Base-by-base conservation (phyloP, 768 basidiomycete species). In the Cubamyces lactineus region DNA sequence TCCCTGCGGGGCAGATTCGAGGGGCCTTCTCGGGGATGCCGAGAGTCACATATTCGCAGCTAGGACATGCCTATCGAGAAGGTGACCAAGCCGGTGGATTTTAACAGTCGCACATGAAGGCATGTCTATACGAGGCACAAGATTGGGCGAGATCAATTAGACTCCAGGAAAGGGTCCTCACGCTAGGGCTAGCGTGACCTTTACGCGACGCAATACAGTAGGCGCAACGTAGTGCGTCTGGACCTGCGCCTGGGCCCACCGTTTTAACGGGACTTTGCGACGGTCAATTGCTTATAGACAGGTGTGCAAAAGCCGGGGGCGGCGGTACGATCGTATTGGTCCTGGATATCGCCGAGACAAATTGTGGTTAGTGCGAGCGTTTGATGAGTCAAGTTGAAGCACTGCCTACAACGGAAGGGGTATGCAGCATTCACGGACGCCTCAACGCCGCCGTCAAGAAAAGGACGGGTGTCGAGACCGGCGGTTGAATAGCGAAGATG, bases 291-390 rank as follows among this genome's bases (percentile, higher is more conserved):
- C 23, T 26, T 16, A 16, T 28, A 13, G 5, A n/a, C 48, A 49
- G 26, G 48, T 16, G 24, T 28, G 15, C 26, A 28, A 11, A 34
- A 34, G 4, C 34, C 34, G 34, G 23, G 26, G 13, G 23, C 24
- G 24, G 24, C 28, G 28, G 30, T 28, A n/a, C n/a, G n/a, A 17
- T 34, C 45, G 23, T 23, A 19, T 17, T 19, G 16, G 40, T 19
- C 21, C 49, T 55, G 30, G 50, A 24, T 50, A 52, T n/a, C 26
- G 30, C 54, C 21, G 53, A 24, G 30, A 43, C 49, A 24, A 47
- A 30, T 30, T 26, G 13, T 42, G 41, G 55, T 52, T 57, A 57
- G 55, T 16, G 43, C 41, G 34, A 34, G 61, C 54, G 61, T 53
- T 23, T n/a, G 23, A 19, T 6, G 17, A 34, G n/a, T 45, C 11